Evolutionary conservation across 1,284 basidiomycete genomes (phyloP), one percentile per base, ranked within the genome.

Genomic region (Rhodotorula sp.): DNA sequence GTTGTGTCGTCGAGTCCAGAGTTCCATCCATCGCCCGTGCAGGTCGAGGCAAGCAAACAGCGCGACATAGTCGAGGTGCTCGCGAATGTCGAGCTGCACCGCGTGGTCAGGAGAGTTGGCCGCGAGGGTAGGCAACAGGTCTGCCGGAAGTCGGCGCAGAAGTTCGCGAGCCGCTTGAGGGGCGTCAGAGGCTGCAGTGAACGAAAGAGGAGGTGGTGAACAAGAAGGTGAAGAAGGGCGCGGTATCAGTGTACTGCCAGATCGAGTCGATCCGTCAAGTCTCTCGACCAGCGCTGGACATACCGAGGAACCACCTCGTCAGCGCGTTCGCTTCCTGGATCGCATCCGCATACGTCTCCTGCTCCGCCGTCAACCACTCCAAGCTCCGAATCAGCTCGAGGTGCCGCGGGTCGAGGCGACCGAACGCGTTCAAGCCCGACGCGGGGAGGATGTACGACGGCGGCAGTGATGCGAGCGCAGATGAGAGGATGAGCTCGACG

Each of bases 261-360:
- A 42, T 49, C 48, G 10, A 14, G 14, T 49, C 18, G 20, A 49
- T 20, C 48, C 48, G 20, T 49, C 24, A 24, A 49, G 48, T 54
- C 24, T 26, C n/a, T 26, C 55, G 33, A 44, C 37, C 46, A 37
- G 33, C 12, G 20, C 20, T 22, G 63, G 60, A 79, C 86, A 56
- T 77, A 93, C 93, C 87, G 26, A 96, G 85, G 83, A 95, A 91
- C 79, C 92, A 93, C 22, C 93, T 87, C 67, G 92, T 80, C 62
- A 95, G 89, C 53, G 90, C 87, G 71, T 94, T 93, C 3, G 91
- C 88, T 77, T 93, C 91, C 77, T 89, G 86, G 6, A 96, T 82
- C 0, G 93, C 93, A 24, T 88, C 88, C n/a, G 84, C 82, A 73
- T 88, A 87, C 1, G 92, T 95, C 26, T 85, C 82, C 54, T 87